Conservation (phyloP, 179 eudicot species). For the Beta corolliflora region DNA sequence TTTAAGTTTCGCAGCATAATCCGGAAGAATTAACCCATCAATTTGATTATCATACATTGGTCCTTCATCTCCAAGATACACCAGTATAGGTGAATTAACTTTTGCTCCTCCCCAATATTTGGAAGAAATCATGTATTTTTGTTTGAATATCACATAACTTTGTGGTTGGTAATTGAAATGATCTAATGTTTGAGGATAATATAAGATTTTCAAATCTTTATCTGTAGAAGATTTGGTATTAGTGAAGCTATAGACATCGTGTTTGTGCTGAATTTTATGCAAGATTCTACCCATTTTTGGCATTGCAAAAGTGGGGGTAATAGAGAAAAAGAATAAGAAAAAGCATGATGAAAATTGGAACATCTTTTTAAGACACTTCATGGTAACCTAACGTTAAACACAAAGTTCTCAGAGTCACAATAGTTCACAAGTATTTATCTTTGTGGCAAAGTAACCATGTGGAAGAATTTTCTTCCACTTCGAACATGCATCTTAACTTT, state of each 20-base stretch:
- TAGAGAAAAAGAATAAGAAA: background rate
- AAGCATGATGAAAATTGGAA: conserved; percentile 3
- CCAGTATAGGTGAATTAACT: conserved; percentile 27
- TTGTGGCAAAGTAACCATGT: background rate
- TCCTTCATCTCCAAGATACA: conserved; percentile 30
- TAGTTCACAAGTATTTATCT: background rate
- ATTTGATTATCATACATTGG: conserved; percentile 10
- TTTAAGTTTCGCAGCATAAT: conserved; percentile 30
- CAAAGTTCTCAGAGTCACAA: background rate
- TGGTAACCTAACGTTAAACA: background rate
- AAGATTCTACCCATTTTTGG: background rate
- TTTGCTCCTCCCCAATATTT: conserved; percentile 33
- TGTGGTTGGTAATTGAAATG: conserved; percentile 30
- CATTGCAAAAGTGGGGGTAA: background rate
- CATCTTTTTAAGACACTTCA: background rate
- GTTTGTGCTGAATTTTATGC: background rate
- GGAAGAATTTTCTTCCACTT: background rate
- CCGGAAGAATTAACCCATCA: conserved; percentile 12
- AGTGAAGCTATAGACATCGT: background rate
- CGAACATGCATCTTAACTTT: background rate
- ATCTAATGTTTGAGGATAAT: conserved; percentile 25
- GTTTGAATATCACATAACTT: conserved; percentile 20
- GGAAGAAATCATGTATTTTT: conserved; percentile 16
- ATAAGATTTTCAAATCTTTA: conserved; percentile 2
- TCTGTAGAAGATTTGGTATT: background rate